Evolutionary conservation across 345 rosid genomes (phyloP).

Genomic region (Salix koriyanagi): DNA sequence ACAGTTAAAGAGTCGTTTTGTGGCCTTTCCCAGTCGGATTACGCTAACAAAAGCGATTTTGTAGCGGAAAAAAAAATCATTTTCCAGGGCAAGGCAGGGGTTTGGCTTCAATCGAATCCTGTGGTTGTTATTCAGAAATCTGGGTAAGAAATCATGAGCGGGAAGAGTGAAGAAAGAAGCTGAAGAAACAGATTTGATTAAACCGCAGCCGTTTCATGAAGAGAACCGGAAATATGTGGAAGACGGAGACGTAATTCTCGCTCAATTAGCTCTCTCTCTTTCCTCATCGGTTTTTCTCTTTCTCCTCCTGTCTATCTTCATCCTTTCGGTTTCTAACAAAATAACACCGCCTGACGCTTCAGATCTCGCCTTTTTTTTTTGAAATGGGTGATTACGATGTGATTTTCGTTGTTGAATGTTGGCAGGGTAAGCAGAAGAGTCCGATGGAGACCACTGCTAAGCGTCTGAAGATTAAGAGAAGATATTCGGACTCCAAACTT

Average conservation of each 20-base stretch:
- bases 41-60: background rate
- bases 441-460: conserved; percentile 10
- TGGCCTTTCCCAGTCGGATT: background rate
- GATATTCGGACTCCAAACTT: conserved; percentile 21
- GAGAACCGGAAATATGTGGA: background rate
- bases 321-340: background rate
- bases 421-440: conserved; percentile 3
- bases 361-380: conserved; percentile 10
- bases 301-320: background rate
- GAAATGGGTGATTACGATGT: background rate
- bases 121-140: conserved; percentile 1
- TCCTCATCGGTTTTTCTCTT: background rate
- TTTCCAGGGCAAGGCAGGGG: background rate
- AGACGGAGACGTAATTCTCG: conserved; percentile 13
- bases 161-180: conserved; percentile 16
- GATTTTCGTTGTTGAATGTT: background rate
- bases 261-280: conserved; percentile 11
- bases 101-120: background rate
- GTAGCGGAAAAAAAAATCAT: background rate
- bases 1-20: background rate
- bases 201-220: background rate
- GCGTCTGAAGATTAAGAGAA: conserved; percentile 20
- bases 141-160: conserved; percentile 7
- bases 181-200: conserved; percentile 14
- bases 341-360: background rate